Evolutionary conservation across 2,329 filamentous ascomycete genomes (phyloP).

Genomic region (Fusarium begoniae): DNA sequence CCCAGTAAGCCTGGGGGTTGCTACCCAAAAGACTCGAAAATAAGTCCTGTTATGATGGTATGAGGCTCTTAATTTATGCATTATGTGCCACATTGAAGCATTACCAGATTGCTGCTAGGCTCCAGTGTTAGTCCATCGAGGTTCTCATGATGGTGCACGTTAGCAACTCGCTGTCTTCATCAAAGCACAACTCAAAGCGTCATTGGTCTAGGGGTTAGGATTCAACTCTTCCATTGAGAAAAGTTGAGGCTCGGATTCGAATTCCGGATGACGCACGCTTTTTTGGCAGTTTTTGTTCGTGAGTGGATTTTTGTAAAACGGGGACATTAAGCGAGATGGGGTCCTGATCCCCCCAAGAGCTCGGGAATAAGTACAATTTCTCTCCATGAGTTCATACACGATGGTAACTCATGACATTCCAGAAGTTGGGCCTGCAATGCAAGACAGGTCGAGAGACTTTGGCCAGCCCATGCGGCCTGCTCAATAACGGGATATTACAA

Average conservation of each 20-base stretch:
- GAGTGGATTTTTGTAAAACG: not conserved
- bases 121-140: too few relatives aligned
- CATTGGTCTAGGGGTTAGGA: slow-evolving; percentile 26
- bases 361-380: not conserved
- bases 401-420: not conserved
- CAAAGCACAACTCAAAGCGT: not conserved
- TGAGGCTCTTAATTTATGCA: not conserved
- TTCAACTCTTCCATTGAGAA: slow-evolving; percentile 25
- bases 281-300: not conserved
- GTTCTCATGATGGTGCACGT: fast-evolving
- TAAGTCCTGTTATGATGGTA: fast-evolving
- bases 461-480: not conserved
- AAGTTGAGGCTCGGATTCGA: slow-evolving; percentile 28
- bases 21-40: not conserved
- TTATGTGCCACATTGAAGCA: too few relatives aligned
- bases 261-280: slow-evolving; percentile 20
- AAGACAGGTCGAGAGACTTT: not conserved
- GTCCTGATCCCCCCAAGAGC: not conserved
- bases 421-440: not conserved
- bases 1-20: not conserved
- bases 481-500: too few relatives aligned
- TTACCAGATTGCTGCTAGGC: not conserved
- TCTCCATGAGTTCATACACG: too few relatives aligned
- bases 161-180: not conserved
- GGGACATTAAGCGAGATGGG: not conserved